phyloP scores from a whole-genome alignment of 2,329 filamentous ascomycete genomes.

The Xylariaceae sp. region DNA sequence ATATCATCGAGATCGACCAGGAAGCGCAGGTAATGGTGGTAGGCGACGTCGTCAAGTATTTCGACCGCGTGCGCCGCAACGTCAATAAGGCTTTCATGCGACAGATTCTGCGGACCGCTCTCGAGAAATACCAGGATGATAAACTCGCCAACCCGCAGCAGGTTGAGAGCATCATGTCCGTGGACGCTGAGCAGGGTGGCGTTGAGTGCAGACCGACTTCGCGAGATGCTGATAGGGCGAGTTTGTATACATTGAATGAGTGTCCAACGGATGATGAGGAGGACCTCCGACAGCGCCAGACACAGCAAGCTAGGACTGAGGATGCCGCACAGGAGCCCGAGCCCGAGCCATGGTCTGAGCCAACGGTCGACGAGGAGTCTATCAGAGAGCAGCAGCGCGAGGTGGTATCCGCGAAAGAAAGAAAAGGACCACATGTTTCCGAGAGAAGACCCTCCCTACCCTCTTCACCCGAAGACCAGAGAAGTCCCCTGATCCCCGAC shows the following conservation, averaged over 20 bases:
- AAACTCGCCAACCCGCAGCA: slow-evolving; percentile 14
- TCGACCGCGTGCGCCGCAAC: slow-evolving; percentile 34
- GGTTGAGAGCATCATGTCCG: slow-evolving; percentile 14
- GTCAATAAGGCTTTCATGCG: slow-evolving; percentile 38
- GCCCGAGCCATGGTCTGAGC: not conserved
- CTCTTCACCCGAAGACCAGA: not conserved
- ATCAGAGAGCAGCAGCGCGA: no score
- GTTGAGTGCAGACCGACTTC: slow-evolving; percentile 10
- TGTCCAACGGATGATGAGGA: slow-evolving; percentile 15
- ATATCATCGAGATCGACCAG: slow-evolving; percentile 35
- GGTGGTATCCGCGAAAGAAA: not conserved
- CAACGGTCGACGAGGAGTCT: not conserved
- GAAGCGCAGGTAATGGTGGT: slow-evolving; percentile 35
- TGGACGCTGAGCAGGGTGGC: slow-evolving; percentile 16
- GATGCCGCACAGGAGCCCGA: slow-evolving; percentile 2
- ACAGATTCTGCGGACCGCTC: slow-evolving; percentile 31
- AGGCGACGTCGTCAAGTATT: slow-evolving; percentile 35
- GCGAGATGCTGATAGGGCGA: slow-evolving; percentile 7
- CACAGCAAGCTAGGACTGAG: slow-evolving; percentile 1
- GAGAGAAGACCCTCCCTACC: not conserved
- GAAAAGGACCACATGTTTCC: not conserved
- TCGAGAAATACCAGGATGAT: slow-evolving; percentile 32
- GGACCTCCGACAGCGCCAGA: slow-evolving; percentile 1
- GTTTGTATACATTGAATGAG: slow-evolving; percentile 18
- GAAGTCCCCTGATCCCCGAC: not conserved